Base-by-base conservation (phyloP, 192 early-diverging fungal species). In the Geosiphon pyriformis region DNA sequence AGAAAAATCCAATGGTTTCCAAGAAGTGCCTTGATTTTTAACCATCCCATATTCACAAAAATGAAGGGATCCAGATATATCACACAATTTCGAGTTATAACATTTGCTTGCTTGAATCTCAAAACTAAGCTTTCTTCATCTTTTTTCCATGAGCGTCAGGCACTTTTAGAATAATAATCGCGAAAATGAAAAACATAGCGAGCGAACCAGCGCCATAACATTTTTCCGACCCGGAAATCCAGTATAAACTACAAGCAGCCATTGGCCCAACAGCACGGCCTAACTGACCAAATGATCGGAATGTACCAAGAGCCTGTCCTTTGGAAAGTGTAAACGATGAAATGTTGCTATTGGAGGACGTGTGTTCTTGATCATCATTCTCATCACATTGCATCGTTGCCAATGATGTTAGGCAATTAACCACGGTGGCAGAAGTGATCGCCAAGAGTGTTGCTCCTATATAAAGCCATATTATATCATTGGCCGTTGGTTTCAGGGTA, bases 381-480 rank as follows among this genome's bases (percentile, higher is more conserved):
- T 70, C 72, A 42, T 74, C 72, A 56, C 85, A 81, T 46, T 82
- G 79, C 42, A 87, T 61, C 72, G 83, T 85, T 20, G 88, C 90
- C 65, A 94, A 50, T 37, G 83, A 82, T 1, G 92, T 98, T 37
- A 98, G 73, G 50, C 87, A 90, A 69, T 90, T 97, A 34, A 95
- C 94, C 0, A 98, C 96, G 0, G 96, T 98, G 11, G 93, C 96
- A 63, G 88, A 91, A 0, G 96, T 93, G 51, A 98, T 79, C 0
- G 94, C 91, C 69, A 97, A 78, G 26, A 87, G 91, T n/a, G 89
- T 74, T 0, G 92, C 89, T 4, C 92, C 94, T 48, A 85, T 70
- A 65, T 85, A 93, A 15, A 79, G 56, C 34, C 71, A 63, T 48
- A 32, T 42, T 30, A 49, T 49, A 15, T 61, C 54, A 4, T 76